Evolutionary conservation across 108 stramenopile species (phyloP), one percentile per base, ranked within the genome.

Genomic region (Cyclotella sp.): DNA sequence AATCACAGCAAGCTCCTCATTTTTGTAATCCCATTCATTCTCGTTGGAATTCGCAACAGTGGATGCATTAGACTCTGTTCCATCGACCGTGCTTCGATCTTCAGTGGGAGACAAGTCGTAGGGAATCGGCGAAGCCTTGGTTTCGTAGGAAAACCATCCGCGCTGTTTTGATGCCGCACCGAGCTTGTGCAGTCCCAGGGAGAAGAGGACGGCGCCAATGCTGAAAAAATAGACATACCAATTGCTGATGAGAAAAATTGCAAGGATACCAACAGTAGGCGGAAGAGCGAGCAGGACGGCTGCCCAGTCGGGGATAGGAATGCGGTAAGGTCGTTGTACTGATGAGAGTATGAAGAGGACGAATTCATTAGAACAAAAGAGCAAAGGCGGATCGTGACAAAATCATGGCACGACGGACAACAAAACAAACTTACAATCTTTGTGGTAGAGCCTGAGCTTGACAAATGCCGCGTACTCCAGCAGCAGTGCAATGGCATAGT

Each of bases 401-500:
- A n/a, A 43, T 43, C 7, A 15, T 45, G 41, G 28, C 9, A 43
- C 12, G 13, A 65, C 12, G 12, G 27, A 30, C 8, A 0, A 52
- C 47, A 64, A 45, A 16, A 53, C 5, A 70, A 8, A 65, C 79
- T 81, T 71, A 81, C 79, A 63, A 28, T 82, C 81, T 44, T 82
- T 82, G n/a, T 67, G 76, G 26, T 41, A 82, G 19, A 82, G 64
- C 29, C 98, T 90, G 6, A 98, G 91, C 70, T 97, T 93, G 69
- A 98, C 53, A 79, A 98, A 98, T 4, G 97, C 97, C 27, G 86
- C 90, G 73, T 96, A 97, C 68, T 98, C 97, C 75, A 97, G 72
- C 39, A 97, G 54, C 51, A 97, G 79, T 1, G 94, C 75, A 18
- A 97, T 46, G 18, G 88, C 82, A 65, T 95, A 97, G 19, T 87